Base-by-base conservation (phyloP, 2,329 filamentous ascomycete species). In the Xylariales sp. region DNA sequence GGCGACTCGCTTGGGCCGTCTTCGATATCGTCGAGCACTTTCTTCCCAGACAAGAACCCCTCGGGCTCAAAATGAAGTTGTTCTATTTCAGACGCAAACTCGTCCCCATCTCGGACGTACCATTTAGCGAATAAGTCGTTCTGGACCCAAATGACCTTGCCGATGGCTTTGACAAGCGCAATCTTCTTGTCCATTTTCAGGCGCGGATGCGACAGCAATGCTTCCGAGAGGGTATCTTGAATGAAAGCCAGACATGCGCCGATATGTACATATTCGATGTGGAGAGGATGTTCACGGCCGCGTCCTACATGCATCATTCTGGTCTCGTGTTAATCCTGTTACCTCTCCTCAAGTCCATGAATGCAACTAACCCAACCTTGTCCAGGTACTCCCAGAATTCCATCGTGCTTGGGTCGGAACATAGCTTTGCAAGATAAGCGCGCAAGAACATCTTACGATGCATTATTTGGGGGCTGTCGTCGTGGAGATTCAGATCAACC, bases 111-210 rank as follows among this genome's bases (percentile, higher is more conserved):
- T 24, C 75, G 71, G 25, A 86, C 77, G 53, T 88, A 86, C 82
- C 85, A 90, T 60, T 84, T 86, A n/a, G 86, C 84, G 60, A 91
- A 86, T 21, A 91, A 71, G 60, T 91, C 86, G 57, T 91, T 91
- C 63, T 91, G 87, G 51, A 91, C 89, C 86, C 86, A 91, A 49
- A 91, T 82, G 19, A 91, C 81, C 61, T 93, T 91, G 47, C 80
- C 80, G 16, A 91, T 69, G 1, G 87, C 86, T 58, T 84, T 86
- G 34, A 90, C 74, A 4, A 91, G 73, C 16, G 78, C 82, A 14
- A 84, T 81, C 65, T 90, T 90, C 62, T 76, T 76, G 43, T 73
- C 69, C 52, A 86, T 71, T 27, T 74, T 71, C 27, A 93, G 69
- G 3, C 76, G 74, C 1, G 84, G 84, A 54, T 88, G 76, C 3